Evolutionary conservation across 352 stramenopile genomes (phyloP).

Genomic region (Phytophthora tubulina): DNA sequence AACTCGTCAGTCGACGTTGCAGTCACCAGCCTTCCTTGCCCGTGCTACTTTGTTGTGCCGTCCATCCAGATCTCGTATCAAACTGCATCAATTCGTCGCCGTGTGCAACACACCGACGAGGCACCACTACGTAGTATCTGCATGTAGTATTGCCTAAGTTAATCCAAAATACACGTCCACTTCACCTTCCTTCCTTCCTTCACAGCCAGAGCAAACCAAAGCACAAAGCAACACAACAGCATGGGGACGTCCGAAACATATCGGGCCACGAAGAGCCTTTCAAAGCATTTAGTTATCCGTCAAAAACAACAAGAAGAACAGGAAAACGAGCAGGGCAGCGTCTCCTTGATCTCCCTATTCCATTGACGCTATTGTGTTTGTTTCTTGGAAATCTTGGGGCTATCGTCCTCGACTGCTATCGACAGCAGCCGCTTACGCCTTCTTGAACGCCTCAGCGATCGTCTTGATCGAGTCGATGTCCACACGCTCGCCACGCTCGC

Average conservation of each 20-base stretch:
- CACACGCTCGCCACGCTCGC: constrained; percentile 80
- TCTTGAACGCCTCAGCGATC: constrained; percentile 81
- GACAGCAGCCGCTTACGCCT: constrained; percentile 53
- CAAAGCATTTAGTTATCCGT: constrained; percentile 46
- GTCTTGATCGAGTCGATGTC: constrained; percentile 87
- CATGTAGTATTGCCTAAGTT: constrained; percentile 29
- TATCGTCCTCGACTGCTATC: constrained; percentile 22
- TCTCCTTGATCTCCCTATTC: not conserved
- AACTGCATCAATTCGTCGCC: constrained; percentile 16
- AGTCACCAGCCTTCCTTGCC: constrained; percentile 4
- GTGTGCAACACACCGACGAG: not conserved
- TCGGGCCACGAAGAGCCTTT: constrained; percentile 33
- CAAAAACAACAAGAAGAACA: constrained; percentile 22
- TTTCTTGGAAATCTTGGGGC: constrained; percentile 22
- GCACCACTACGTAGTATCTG: constrained; percentile 5
- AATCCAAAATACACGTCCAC: constrained; percentile 23
- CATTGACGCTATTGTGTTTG: constrained; percentile 29
- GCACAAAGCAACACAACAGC: constrained; percentile 6
- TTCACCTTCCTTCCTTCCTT: constrained; percentile 1
- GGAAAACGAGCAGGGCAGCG: constrained; percentile 2
- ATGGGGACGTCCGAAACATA: constrained; percentile 29
- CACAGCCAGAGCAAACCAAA: not conserved
- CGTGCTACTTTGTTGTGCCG: constrained; percentile 16
- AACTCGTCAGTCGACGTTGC: constrained; percentile 7
- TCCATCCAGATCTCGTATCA: constrained; percentile 9